Evolutionary conservation across 208 protist species (phyloP), one percentile per base, ranked within the genome.

Genomic region (Phytomonas francai): DNA sequence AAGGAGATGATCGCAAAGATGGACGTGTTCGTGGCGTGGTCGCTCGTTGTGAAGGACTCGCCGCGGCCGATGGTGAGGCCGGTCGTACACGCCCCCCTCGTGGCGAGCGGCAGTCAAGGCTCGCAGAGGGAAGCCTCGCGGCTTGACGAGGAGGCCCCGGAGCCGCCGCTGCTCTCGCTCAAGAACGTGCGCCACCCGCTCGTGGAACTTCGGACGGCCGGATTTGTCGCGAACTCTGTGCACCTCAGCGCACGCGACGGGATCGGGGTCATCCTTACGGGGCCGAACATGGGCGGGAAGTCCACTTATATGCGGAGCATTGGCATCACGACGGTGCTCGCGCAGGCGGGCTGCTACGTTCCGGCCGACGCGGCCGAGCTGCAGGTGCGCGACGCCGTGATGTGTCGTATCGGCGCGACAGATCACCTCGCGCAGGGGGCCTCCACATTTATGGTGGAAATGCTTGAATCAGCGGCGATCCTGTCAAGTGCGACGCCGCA

Each of bases 371-470:
- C 80, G 14, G 94, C 94, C 16, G 78, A 87, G 71, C 59, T 97
- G 58, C 60, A 68, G 56, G 74, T 93, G 65, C 84, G 91, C 34
- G 97, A 99, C 79, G 81, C 86, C 25, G 98, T 99, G 39, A 92
- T 99, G 70, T 97, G 97, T 28, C 90, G 99, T 34, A 97, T 99
- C 19, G 99, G 99, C n/a, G 98, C 98, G 0, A 97, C 97, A 22
- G 99, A 99, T 74, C 91, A 95, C 72, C 79, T 97, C 65, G 78
- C 84, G 0, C 88, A 96, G 60, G 95, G 95, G 9, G 84, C 97
- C n/a, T 98, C 96, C 4, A 99, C 98, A n/a, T 99, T 99, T 76
- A 99, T 99, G 97, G 92, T 98, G 58, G 98, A 99, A 79, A 99
- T 99, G 99, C 87, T 99, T 3, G 98, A 99, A 79, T 99, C 98